phyloP scores from a whole-genome alignment of 306 rosid species.

The Canavalia gladiata region DNA sequence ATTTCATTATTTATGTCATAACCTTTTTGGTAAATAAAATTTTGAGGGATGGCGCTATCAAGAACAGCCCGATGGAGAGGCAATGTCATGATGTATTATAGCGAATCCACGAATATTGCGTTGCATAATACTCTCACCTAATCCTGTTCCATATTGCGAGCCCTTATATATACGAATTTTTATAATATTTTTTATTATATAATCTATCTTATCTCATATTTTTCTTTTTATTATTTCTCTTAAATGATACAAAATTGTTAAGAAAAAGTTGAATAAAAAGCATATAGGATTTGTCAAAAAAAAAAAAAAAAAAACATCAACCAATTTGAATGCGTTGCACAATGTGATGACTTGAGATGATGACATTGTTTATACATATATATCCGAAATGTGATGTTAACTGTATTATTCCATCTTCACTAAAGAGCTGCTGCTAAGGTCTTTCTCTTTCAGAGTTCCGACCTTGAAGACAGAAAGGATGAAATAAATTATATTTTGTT shows the following conservation, averaged over 20 bases:
- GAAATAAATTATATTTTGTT: not conserved
- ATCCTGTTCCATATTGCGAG: conserved; percentile 43
- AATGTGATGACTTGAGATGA: conserved; percentile 23
- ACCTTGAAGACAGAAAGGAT: not conserved
- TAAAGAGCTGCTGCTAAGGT: not conserved
- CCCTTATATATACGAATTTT: too few species aligned
- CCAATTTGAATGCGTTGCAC: conserved; percentile 43
- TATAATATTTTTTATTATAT: too few species aligned
- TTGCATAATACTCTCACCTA: conserved; percentile 40
- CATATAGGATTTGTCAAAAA: too few species aligned
- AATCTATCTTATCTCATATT: too few species aligned
- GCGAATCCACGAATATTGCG: conserved; percentile 34
- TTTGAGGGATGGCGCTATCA: not conserved
- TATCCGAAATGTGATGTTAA: conserved; percentile 28
- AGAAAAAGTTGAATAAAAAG: too few species aligned
- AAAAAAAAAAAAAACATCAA: not conserved
- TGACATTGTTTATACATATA: conserved; percentile 7
- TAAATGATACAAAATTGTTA: too few species aligned
- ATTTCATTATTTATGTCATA: too few species aligned
- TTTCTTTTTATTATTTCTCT: too few species aligned
- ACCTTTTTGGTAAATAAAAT: too few species aligned
- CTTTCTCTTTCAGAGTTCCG: conserved; percentile 9
- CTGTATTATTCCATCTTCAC: conserved; percentile 13
- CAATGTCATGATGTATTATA: not conserved
- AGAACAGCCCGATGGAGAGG: not conserved